Percentiles rank a stretch among this genome's conserved stretches.
Evolutionary conservation across 805 yeast genomes (phyloP).

Genomic region (Sugiyamaella valdiviana): DNA sequence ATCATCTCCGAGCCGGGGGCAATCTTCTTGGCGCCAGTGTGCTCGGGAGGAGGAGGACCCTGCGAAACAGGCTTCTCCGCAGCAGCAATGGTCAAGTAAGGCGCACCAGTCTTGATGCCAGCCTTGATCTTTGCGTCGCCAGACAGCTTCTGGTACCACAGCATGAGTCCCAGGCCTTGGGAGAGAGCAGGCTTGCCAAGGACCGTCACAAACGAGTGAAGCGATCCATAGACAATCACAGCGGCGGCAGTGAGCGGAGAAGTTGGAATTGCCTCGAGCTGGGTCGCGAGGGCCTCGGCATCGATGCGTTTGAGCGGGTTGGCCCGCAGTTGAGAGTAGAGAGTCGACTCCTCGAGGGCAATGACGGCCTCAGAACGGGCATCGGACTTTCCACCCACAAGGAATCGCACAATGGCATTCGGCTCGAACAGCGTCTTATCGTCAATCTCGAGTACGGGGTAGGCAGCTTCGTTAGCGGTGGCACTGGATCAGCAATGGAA

Average conservation of each 20-base stretch:
- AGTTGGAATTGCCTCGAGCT: conserved; percentile 22
- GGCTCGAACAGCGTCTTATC: conserved; percentile 38
- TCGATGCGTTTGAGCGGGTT: conserved; percentile 24
- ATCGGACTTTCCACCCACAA: conserved; percentile 16
- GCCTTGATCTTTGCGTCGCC: conserved; percentile 25
- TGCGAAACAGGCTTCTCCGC: conserved; percentile 34
- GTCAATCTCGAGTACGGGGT: conserved; percentile 17
- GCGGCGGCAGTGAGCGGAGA: conserved; percentile 33
- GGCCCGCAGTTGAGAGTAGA: conserved; percentile 32
- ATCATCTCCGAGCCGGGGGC: conserved; percentile 12
- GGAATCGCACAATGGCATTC: conserved; percentile 46
- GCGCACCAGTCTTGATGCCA: conserved; percentile 18
- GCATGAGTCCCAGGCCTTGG: conserved; percentile 24
- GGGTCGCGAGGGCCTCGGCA: conserved; percentile 17
- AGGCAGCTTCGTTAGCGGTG: not conserved
- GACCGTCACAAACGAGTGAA: conserved; percentile 35
- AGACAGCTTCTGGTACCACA: conserved; percentile 32
- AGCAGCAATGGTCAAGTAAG: conserved; percentile 9
- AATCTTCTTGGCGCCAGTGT: conserved; percentile 34
- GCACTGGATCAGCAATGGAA: not conserved
- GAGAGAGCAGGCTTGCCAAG: conserved; percentile 30
- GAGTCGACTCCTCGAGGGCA: conserved; percentile 35
- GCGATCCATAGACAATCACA: conserved; percentile 40
- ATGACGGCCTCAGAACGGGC: conserved; percentile 26
- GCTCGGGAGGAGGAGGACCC: conserved; percentile 36